Evolutionary conservation across 768 basidiomycete species (phyloP).

Genomic region (Leccinum longicurvipes): DNA sequence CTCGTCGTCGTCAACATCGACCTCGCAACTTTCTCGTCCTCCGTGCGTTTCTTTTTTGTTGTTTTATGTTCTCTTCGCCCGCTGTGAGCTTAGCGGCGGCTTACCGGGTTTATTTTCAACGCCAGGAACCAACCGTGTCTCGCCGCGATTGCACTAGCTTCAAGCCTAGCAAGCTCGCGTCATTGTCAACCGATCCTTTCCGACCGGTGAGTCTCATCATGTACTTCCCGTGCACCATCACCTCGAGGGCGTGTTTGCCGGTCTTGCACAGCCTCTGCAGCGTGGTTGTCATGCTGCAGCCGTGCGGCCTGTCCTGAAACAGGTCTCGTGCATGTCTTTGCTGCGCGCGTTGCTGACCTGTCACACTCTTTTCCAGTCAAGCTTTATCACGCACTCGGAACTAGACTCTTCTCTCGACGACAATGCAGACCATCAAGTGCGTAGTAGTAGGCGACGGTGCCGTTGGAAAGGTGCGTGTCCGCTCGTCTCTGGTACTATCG

Average conservation of each 20-base stretch:
- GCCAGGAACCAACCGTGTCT: slow-evolving; percentile 24
- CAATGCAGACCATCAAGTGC: slow-evolving; percentile 97
- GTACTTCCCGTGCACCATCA: neutral
- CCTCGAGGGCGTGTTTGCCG: slow-evolving; percentile 9
- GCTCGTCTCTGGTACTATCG: neutral
- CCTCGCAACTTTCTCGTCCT: slow-evolving; percentile 14
- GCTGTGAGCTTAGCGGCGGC: slow-evolving; percentile 6
- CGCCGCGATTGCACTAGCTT: slow-evolving; percentile 28
- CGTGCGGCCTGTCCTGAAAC: slow-evolving; percentile 18
- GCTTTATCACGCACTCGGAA: slow-evolving; percentile 13
- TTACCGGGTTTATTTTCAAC: slow-evolving; percentile 20
- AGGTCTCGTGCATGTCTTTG: slow-evolving; percentile 22
- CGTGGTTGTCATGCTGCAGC: slow-evolving; percentile 32
- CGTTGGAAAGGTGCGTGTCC: slow-evolving; percentile 83
- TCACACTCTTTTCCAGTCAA: slow-evolving; percentile 5
- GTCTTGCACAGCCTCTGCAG: slow-evolving; percentile 24
- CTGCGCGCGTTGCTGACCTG: slow-evolving; percentile 20
- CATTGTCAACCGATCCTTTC: slow-evolving; percentile 12
- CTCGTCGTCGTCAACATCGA: slow-evolving; percentile 31
- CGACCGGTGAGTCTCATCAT: slow-evolving; percentile 21
- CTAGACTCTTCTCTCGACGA: slow-evolving; percentile 7
- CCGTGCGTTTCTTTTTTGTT: slow-evolving; percentile 18
- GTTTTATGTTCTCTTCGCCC: neutral
- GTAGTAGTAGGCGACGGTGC: slow-evolving; percentile 98
- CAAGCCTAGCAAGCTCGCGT: slow-evolving; percentile 23